Evolutionary conservation across 1,139 yeast genomes (phyloP).

Genomic region (Geotrichum aggregatum): DNA sequence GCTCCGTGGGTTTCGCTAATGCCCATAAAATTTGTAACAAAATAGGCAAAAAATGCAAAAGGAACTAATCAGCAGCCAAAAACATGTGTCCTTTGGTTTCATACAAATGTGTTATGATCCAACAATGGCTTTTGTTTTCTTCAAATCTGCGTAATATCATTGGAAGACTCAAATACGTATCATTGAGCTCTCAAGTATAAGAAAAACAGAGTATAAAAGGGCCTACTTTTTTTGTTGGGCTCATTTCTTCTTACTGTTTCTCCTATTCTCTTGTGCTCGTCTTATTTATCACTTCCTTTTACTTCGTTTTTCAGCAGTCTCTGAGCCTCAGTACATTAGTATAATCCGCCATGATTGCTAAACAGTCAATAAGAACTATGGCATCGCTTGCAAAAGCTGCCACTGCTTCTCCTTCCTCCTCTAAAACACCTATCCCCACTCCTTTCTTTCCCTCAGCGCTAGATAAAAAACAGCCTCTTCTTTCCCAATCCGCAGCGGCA

Average conservation of each 20-base stretch:
- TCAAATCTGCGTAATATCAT: no score
- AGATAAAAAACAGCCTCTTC: neutral
- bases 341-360: neutral
- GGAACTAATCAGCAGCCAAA: no score
- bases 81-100: no score
- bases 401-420: neutral
- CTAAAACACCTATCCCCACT: neutral
- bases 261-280: neutral
- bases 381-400: conserved; percentile 12
- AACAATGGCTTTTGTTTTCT: no score
- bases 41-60: no score
- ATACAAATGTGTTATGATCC: no score
- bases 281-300: neutral
- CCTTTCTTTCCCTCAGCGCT: conserved; percentile 4
- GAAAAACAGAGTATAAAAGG: neutral
- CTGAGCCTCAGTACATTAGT: neutral
- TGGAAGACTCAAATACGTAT: no score
- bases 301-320: neutral
- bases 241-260: neutral
- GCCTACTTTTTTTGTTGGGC: neutral
- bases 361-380: neutral
- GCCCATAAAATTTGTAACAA: no score
- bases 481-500: conserved; percentile 19
- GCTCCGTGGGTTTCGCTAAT: no score
- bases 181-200: neutral